phyloP scores from a whole-genome alignment of 768 basidiomycete genomes.

The Amanita pseudoporphyria region DNA sequence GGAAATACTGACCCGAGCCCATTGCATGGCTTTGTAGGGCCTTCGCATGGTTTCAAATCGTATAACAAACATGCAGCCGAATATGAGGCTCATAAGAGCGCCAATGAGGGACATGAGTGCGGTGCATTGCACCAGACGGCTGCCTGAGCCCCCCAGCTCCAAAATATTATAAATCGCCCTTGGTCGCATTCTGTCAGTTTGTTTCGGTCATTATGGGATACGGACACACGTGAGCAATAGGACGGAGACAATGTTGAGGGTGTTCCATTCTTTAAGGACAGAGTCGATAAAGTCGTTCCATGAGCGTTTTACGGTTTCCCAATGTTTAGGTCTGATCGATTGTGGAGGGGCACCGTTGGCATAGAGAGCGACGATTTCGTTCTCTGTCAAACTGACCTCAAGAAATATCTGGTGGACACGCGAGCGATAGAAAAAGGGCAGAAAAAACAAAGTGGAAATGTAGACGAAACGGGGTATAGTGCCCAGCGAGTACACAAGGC shows the following conservation, averaged over 20 bases:
- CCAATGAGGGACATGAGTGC: constrained; percentile 7
- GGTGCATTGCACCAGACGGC: not conserved
- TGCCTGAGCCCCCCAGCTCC: not conserved
- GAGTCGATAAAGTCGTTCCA: constrained; percentile 6
- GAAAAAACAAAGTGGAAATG: not conserved
- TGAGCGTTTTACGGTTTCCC: not conserved
- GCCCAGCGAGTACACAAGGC: not conserved
- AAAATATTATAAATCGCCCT: not conserved
- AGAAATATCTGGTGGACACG: not conserved
- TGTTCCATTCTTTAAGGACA: constrained; percentile 2
- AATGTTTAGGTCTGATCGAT: not conserved
- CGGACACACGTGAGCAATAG: constrained; percentile 1
- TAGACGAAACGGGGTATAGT: not conserved
- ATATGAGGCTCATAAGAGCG: constrained; percentile 3
- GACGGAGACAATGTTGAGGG: constrained; percentile 4
- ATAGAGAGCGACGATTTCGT: not conserved
- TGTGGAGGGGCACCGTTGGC: not conserved
- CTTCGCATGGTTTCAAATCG: constrained; percentile 4
- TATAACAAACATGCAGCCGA: constrained; percentile 4
- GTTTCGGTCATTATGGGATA: not conserved
- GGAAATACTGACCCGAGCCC: constrained; percentile 6
- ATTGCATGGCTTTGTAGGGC: constrained; percentile 2
- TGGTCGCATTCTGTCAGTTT: too few relatives aligned
- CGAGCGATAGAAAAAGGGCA: not conserved
- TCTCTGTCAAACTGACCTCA: not conserved